Conservation (phyloP, 306 rosid species). For the Cicer judaicum region DNA sequence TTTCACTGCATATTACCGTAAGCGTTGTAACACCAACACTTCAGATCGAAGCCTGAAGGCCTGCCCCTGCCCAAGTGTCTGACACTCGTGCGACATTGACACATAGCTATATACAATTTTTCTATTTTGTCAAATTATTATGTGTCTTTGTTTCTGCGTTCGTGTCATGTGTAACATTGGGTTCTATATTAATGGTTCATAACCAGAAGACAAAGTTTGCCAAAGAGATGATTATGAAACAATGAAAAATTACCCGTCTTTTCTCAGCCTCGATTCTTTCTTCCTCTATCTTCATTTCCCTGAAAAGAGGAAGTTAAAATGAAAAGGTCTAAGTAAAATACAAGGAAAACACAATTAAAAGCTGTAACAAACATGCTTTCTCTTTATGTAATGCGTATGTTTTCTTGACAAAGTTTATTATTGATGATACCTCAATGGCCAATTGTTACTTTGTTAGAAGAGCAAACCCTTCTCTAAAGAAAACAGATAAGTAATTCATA, state of each 20-base stretch:
- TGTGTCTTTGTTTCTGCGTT: too few species aligned
- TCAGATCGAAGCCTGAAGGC: too few species aligned
- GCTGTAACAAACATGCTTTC: background rate
- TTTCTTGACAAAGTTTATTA: background rate
- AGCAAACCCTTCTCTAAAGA: too few species aligned
- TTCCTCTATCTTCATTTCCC: constrained; percentile 90
- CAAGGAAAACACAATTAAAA: constrained; percentile 25
- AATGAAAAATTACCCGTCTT: constrained; percentile 64
- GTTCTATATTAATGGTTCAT: too few species aligned
- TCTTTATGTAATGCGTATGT: background rate
- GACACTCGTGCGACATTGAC: too few species aligned
- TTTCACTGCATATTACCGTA: background rate
- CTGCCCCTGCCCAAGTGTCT: too few species aligned
- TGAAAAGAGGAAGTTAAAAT: constrained; percentile 45
- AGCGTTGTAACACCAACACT: too few species aligned
- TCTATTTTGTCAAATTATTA: too few species aligned
- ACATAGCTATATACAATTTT: too few species aligned
- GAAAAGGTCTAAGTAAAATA: constrained; percentile 39
- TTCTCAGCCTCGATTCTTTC: constrained; percentile 99
- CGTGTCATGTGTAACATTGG: too few species aligned
- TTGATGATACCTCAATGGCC: background rate
- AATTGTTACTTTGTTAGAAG: too few species aligned
- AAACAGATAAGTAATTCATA: too few species aligned
- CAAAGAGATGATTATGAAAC: background rate
- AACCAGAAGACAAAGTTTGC: constrained; percentile 31